phyloP scores from a whole-genome alignment of 768 basidiomycete genomes.

The Lentinus brumalis region DNA sequence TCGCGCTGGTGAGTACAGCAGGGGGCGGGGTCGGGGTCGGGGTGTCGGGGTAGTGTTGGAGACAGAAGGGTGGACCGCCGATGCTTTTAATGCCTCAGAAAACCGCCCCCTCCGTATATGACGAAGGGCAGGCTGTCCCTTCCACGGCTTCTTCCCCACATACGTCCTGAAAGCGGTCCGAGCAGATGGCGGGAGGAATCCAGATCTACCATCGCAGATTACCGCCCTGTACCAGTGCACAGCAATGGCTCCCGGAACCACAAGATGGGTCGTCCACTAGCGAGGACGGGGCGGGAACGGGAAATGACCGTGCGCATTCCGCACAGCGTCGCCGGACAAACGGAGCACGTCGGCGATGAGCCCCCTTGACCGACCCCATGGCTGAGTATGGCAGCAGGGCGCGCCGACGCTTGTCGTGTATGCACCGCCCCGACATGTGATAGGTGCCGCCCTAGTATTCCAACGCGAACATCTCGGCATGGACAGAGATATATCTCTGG shows the following conservation, averaged over 20 bases:
- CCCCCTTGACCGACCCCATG: background rate
- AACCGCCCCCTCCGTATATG: constrained; percentile 6
- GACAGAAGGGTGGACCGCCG: background rate
- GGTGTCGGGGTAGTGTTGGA: background rate
- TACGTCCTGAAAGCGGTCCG: background rate
- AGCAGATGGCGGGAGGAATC: background rate
- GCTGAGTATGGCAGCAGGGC: constrained; percentile 3
- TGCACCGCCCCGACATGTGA: constrained; percentile 6
- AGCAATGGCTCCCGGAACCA: background rate
- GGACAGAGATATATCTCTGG: background rate
- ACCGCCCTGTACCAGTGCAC: constrained; percentile 10
- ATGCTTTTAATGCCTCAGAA: constrained; percentile 5
- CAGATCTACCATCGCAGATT: constrained; percentile 13
- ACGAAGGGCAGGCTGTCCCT: constrained; percentile 3
- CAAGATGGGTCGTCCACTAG: background rate
- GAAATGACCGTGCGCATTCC: constrained; percentile 1
- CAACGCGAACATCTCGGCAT: background rate
- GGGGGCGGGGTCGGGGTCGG: background rate
- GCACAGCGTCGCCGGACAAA: constrained; percentile 10
- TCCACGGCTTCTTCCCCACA: constrained; percentile 5
- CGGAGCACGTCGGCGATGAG: background rate
- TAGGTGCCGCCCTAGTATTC: background rate
- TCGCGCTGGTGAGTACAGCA: background rate
- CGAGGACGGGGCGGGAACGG: background rate
- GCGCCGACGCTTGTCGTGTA: background rate